These are phyloP conservation scores for Metarhizium rileyi DNA, from an alignment of 2,329 filamentous ascomycete species.

Conservation along the genomic window DNA sequence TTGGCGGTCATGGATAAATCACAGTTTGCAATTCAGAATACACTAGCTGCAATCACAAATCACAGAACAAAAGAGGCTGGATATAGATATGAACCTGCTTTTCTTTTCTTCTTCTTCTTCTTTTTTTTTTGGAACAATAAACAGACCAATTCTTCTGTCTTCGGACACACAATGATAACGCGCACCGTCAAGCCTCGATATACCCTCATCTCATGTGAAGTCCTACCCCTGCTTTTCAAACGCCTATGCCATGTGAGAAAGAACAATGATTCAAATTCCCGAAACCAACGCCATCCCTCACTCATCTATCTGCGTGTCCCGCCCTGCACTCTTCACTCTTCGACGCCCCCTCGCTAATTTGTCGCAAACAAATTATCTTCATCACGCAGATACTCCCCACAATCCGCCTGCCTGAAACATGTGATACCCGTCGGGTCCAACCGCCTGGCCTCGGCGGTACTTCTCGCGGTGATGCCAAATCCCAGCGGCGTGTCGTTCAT, in stretches of 20 bases:
- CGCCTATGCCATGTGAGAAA: conserved; percentile 1
- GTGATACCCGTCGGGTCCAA: conserved; percentile 86
- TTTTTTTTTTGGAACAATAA: background rate
- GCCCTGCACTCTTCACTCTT: background rate
- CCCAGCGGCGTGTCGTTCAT: conserved; percentile 94
- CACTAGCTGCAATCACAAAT: background rate
- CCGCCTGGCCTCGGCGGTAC: conserved; percentile 71
- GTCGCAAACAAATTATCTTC: conserved; percentile 51
- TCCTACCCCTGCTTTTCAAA: background rate
- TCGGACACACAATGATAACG: background rate
- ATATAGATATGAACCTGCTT: background rate
- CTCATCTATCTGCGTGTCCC: background rate
- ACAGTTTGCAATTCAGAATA: background rate
- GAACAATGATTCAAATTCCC: background rate
- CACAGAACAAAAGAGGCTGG: background rate
- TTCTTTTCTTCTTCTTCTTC: background rate
- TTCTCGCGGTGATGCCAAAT: conserved; percentile 85
- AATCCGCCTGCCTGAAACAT: conserved; percentile 85
- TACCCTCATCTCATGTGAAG: background rate
- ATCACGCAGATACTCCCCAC: conserved; percentile 89
- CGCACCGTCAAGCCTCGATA: background rate
- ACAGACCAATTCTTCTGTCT: background rate
- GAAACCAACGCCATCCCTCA: background rate
- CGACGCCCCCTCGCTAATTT: background rate
- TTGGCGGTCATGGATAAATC: background rate